These are phyloP conservation scores for Byssothecium circinans DNA, from an alignment of 2,329 filamentous ascomycete species.

Conservation along the genomic window DNA sequence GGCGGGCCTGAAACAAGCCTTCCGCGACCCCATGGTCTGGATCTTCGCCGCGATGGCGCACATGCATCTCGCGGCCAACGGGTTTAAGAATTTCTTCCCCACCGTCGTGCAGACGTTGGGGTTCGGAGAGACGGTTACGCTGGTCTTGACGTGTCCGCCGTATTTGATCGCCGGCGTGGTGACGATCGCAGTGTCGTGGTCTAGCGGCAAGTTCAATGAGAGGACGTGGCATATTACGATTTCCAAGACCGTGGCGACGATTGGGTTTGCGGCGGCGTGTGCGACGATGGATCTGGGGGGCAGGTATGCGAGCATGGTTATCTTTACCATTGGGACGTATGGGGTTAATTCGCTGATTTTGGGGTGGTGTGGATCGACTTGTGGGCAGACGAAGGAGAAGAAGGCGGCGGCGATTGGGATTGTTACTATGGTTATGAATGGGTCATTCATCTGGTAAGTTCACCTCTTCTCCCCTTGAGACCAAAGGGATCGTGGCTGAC, in stretches of 20 bases:
- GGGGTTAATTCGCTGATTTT: constrained; percentile 46
- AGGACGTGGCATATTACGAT: constrained; percentile 44
- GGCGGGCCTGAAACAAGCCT: constrained; percentile 55
- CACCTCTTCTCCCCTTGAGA: background rate
- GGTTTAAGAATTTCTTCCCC: constrained; percentile 52
- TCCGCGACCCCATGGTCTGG: constrained; percentile 52
- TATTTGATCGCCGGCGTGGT: constrained; percentile 34
- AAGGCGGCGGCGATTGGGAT: constrained; percentile 50
- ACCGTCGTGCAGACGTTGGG: constrained; percentile 55
- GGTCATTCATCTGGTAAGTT: constrained; percentile 44
- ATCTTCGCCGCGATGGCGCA: constrained; percentile 41
- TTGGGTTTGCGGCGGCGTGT: constrained; percentile 44
- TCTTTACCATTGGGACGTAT: constrained; percentile 42
- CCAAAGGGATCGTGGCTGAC: constrained; percentile 3
- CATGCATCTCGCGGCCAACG: constrained; percentile 35
- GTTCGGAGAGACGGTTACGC: constrained; percentile 53
- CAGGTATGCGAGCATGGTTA: constrained; percentile 33
- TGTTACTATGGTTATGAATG: constrained; percentile 49
- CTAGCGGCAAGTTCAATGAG: constrained; percentile 31
- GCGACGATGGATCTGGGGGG: constrained; percentile 41
- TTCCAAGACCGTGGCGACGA: constrained; percentile 43
- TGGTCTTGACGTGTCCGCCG: constrained; percentile 50
- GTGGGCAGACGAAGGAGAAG: constrained; percentile 51
- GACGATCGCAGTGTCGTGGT: constrained; percentile 25
- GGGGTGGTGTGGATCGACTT: constrained; percentile 49